Evolutionary conservation across 2,329 filamentous ascomycete species (phyloP), one percentile per base, ranked within the genome.

Genomic region (Arthrobotrys iridis): DNA sequence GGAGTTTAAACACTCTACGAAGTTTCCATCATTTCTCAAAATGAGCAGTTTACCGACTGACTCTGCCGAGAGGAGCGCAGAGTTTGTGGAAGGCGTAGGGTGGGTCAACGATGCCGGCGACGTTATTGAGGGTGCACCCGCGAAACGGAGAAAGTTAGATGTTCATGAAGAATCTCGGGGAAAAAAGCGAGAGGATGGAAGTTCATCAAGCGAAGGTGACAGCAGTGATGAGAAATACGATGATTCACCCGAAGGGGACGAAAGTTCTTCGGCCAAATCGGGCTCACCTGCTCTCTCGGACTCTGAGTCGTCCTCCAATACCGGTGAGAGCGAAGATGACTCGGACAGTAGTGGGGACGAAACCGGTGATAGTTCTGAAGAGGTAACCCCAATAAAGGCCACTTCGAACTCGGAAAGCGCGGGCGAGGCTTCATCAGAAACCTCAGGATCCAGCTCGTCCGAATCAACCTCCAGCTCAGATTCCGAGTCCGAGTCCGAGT

Each of bases 1-100:
- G 82, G 95, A 99, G 81, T 98, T 97, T 80, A 88, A 91, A 79
- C 93, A 93, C 81, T 93, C 91, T 5, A 89, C 88, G 37, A 94
- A 93, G 79, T 90, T 93, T 77, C 92, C 93, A 0, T 91, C 88
- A 3, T 97, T 97, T 80, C 82, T 97, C 71, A 92, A 92, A 81
- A 84, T 85, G 4, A 85, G 81, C 10, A 79, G 81, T 11, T 33
- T 79, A 4, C 82, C 83, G 3, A 81, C 83, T 0, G 83, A 82
- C 0, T 82, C 83, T 1, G 82, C 81, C 7, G 81, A 82, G 13
- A 85, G 85, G 50, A 81, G 84, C n/a, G 85, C 85, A 40, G 82
- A 85, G 1, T 97, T 90, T 81, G 87, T 95, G 41, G 90, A 97
- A 63, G 93, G 91, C 20, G 90, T 91, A 79, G 94, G 94, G 0